A percentile compares a stretch with the other conserved stretches of the same genome.
Conservation (phyloP, 208 protist species). For the Wallacemonas sp. region DNA sequence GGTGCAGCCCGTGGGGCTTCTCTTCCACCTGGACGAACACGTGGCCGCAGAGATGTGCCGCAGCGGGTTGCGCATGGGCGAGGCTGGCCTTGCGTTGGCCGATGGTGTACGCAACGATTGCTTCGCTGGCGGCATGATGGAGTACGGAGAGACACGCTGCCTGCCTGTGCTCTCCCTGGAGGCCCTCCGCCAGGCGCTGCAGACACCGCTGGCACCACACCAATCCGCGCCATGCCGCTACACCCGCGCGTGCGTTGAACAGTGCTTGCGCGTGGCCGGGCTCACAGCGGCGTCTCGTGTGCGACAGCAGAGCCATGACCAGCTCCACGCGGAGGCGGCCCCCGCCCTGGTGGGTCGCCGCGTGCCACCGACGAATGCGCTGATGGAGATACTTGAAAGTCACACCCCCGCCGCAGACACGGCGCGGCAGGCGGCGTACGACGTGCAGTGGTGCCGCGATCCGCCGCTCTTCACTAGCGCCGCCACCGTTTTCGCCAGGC, state of each 20-base stretch:
- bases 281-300: not conserved
- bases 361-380: constrained; percentile 31
- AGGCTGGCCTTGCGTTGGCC: constrained; percentile 35
- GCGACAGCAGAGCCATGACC: not conserved
- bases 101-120: constrained; percentile 53
- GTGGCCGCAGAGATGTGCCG: constrained; percentile 42
- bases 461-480: constrained; percentile 24
- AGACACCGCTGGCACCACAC: not conserved
- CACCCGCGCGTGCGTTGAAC: not conserved
- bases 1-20: constrained; percentile 32
- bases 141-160: constrained; percentile 29
- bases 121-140: constrained; percentile 36
- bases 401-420: constrained; percentile 31
- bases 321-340: not conserved
- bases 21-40: constrained; percentile 25
- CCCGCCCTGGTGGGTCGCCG: not conserved
- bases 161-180: constrained; percentile 29
- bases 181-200: constrained; percentile 12
- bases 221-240: not conserved
- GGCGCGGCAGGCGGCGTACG: constrained; percentile 29
- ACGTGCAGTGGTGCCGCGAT: constrained; percentile 34
- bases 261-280: not conserved
- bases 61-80: constrained; percentile 49
- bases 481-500: constrained; percentile 34
- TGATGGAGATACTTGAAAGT: constrained; percentile 42